Conservation (phyloP, 345 rosid genomes). For the Populus deltoides region DNA sequence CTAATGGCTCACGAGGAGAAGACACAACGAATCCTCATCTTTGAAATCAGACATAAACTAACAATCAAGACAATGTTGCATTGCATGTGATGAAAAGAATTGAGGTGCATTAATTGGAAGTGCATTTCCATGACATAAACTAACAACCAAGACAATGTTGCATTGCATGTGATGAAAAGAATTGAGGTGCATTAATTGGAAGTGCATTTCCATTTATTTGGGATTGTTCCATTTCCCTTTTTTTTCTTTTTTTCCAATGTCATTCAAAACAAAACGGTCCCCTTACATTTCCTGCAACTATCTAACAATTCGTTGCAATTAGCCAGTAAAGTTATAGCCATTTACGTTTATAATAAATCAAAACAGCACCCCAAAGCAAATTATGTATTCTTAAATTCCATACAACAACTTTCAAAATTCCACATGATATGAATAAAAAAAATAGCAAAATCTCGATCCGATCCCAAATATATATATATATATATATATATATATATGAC, state of each 20-base stretch:
- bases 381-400: neutral
- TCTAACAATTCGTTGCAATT: too few relatives aligned
- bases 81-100: neutral
- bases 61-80: neutral
- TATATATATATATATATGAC: neutral
- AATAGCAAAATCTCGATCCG: too few relatives aligned
- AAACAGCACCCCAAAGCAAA: neutral
- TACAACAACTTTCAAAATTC: neutral
- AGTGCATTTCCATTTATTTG: neutral
- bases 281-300: too few relatives aligned
- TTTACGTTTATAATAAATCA: too few relatives aligned
- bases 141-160: neutral
- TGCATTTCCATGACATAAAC: neutral
- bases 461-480: neutral
- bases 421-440: neutral
- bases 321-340: too few relatives aligned
- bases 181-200: neutral
- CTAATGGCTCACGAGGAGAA: neutral
- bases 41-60: neutral
- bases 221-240: too few relatives aligned
- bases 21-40: neutral
- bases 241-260: too few relatives aligned
- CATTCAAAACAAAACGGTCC: too few relatives aligned
- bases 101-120: neutral
- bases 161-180: neutral